Base-by-base conservation (phyloP, 768 basidiomycete genomes). In the Lyophyllum decastes region DNA sequence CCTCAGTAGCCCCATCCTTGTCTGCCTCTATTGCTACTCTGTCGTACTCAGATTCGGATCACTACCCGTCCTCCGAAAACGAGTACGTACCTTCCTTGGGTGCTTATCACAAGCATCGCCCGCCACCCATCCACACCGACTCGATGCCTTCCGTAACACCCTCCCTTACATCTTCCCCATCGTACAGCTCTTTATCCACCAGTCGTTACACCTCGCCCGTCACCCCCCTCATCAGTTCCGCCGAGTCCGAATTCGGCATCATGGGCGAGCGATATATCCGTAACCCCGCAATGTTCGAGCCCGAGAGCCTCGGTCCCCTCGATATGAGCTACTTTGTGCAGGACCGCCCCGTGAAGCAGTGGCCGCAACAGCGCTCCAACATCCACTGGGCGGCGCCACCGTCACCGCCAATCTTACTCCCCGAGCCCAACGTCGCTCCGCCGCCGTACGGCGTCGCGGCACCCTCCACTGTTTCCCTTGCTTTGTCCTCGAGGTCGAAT, bases 81-180 rank as follows among this genome's bases (percentile, higher is more conserved):
- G 62, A 61, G 17, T 50, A 55, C 25, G 45, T 52, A 16, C 35
- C 51, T 21, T 26, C 57, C 44, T 27, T 35, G 1, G 49, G 25
- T 25, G 33, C 48, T 25, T 59, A 60, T 45, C 52, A 61, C 8
- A 75, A 75, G 34, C 4, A 38, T 24, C 70, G 71, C 21, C 54
- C 67, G 51, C 63, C 57, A 52, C 62, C 60, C 25, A 64, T 66
- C 45, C 58, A 49, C 27, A 65, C 61, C 1, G 64, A 63, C 41
- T 61, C 62, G 10, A 49, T 57, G 21, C 60, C 58, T 33, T 59
- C 58, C 14, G 24, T 58, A 6, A 49, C 61, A n/a, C 80, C 80
- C n/a, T 80, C 82, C 10, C 70, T 83, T 49, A 70, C 74, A 27
- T 78, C 78, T 49, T 79, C 76, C 26, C 69, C 62, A 8, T 79